Base-by-base conservation (phyloP, 352 stramenopile species). In the Phytophthora boehmeriae region DNA sequence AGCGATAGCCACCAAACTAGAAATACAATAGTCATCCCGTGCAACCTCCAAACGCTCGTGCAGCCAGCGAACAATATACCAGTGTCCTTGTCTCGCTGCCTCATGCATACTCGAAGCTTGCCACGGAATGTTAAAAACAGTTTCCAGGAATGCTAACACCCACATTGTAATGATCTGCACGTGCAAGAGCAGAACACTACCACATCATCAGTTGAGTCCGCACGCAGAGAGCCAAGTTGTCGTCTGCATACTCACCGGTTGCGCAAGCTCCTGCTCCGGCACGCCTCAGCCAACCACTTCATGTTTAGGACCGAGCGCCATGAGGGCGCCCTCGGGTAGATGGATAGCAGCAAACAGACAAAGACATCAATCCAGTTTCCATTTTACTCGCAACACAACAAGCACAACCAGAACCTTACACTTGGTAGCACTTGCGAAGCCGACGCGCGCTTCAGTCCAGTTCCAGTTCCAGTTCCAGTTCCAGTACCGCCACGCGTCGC, bases 381-480 rank as follows among this genome's bases (percentile, higher is more conserved):
- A 38, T 38, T 38, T 38, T 38, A 38, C 32, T 13, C 8, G 32
- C 32, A 38, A 38, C 32, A 38, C 8, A 8, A 38, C 32, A 38
- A 38, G 32, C 13, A 38, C 32, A 8, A 38, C 8, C 32, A 13
- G 1, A 38, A 8, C 8, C 32, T 38, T 38, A 38, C 32, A 42
- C 25, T 57, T 48, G 36, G 50, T 30, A 50, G 43, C 43, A 50
- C 43, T 38, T 50, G 8, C 20, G 43, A 10, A n/a, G n/a, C 43
- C 43, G 19, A 27, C 43, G 23, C 43, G 16, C 43, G 43, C 43
- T 50, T 50, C 43, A 23, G 32, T 50, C 22, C 2, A 50, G 22
- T 50, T 50, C 20, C 43, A 50, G 43, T 35, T 30, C 20, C 41
- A 32, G 43, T 50, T 23, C 43, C 27, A 23, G 8, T 20, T 34